Evolutionary conservation across 2,329 filamentous ascomycete genomes (phyloP), one percentile per base, ranked within the genome.

Genomic region (Curvularia eragrostidis): DNA sequence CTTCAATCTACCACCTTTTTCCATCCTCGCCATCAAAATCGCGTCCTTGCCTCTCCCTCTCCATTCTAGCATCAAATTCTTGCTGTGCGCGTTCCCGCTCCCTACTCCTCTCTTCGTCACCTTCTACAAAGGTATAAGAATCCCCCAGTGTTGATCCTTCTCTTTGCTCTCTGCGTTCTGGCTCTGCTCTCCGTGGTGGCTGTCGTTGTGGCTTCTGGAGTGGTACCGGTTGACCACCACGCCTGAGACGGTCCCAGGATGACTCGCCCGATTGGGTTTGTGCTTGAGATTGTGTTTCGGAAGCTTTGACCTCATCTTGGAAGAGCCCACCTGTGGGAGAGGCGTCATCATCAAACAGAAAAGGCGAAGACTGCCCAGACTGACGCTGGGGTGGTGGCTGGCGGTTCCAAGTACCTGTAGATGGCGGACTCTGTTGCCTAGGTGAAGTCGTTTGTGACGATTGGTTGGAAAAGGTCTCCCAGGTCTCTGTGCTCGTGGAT

Each of bases 11-110:
- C 75, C 75, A 77, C 51, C 56, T 69, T 61, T 66, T 75, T 0
- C 61, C 59, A 9, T 75, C 68, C 10, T 59, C 63, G 13, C 59
- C 58, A 18, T 67, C 66, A 57, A 81, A 82, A 49, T 80, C 75
- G n/a, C 75, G 76, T 0, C 81, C 82, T 52, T 76, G 75, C 50
- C 83, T 69, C 62, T 84, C 83, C 55, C 75, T 75, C 61, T 84
- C 82, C 5, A 84, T 60, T 42, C 79, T 71, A 18, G 77, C 76
- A 63, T 84, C 81, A 61, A 84, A 84, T 24, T 83, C 80, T 52
- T 72, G 77, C 67, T 84, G 82, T 24, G 81, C 81, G 58, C 81
- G 77, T 39, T 74, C 65, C 57, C 76, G 79, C 12, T 80, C 80
- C 26, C 73, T 64, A 44, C 77, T 75, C 23, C 76, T 73, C 36